Conservation (phyloP, 192 early-diverging fungal genomes). For the Backusella sp. region DNA sequence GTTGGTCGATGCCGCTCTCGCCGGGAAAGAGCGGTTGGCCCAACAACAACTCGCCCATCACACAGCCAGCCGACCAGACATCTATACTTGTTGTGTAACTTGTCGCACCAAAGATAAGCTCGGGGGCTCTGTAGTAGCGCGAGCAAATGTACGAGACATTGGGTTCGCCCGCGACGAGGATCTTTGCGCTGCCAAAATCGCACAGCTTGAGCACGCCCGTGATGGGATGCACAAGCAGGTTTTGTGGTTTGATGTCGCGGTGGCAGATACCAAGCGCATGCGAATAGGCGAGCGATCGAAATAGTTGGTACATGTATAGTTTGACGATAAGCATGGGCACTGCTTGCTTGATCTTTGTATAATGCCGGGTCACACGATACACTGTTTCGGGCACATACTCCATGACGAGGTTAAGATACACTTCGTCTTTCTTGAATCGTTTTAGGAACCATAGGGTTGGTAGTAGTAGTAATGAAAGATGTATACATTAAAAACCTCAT, state of each 20-base stretch:
- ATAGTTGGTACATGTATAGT: constrained; percentile 97
- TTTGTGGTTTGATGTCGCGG: constrained; percentile 98
- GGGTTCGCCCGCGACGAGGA: constrained; percentile 87
- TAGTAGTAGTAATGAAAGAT: background rate
- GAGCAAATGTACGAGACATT: constrained; percentile 98
- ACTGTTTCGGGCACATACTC: constrained; percentile 96
- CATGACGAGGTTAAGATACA: constrained; percentile 90
- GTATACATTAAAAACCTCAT: background rate
- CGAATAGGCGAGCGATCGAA: constrained; percentile 93
- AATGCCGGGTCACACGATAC: constrained; percentile 85
- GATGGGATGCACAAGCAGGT: constrained; percentile 84
- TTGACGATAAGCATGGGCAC: constrained; percentile 92
- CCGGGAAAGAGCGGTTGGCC: constrained; percentile 93
- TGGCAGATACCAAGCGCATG: constrained; percentile 96
- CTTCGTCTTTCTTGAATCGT: constrained; percentile 73
- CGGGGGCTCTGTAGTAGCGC: constrained; percentile 92
- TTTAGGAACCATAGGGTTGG: background rate
- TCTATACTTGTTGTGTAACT: constrained; percentile 89
- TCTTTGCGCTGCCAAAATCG: constrained; percentile 97
- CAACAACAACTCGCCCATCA: constrained; percentile 92
- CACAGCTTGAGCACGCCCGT: constrained; percentile 91
- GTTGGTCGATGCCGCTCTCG: constrained; percentile 94
- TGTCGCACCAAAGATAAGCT: constrained; percentile 92
- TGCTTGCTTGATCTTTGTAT: constrained; percentile 82
- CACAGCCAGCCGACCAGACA: constrained; percentile 92